phyloP scores from a whole-genome alignment of 257 asterid species.

The Penstemon barbatus region DNA sequence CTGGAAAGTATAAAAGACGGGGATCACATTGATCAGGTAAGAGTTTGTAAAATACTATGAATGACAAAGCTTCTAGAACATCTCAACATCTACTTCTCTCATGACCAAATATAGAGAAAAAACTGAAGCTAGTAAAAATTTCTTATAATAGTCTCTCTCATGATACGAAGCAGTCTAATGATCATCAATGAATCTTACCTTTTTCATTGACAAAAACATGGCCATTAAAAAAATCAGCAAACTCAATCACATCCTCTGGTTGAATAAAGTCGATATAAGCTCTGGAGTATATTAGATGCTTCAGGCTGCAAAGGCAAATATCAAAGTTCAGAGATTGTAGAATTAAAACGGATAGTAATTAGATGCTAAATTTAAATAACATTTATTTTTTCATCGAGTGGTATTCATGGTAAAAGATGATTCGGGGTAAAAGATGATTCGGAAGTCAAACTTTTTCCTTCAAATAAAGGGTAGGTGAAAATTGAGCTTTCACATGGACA shows the following conservation, averaged over 20 bases:
- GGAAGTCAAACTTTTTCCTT: not conserved
- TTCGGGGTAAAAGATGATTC: not conserved
- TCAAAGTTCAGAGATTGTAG: constrained; percentile 24
- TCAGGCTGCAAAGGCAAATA: constrained; percentile 66
- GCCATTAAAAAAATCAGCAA: constrained; percentile 86
- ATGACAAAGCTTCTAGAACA: not conserved
- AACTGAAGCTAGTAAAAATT: constrained; percentile 17
- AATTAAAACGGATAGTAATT: constrained; percentile 5
- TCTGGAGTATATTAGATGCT: constrained; percentile 64
- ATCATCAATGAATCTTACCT: constrained; percentile 48
- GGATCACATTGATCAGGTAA: no score
- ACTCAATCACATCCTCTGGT: constrained; percentile 88
- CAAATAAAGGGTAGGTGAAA: not conserved
- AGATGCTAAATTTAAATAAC: constrained; percentile 6
- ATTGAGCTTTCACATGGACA: no score
- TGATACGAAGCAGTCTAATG: constrained; percentile 10
- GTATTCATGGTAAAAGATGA: not conserved
- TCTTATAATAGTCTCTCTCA: not conserved
- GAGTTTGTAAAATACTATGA: not conserved
- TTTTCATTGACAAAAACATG: constrained; percentile 95
- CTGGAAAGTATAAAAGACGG: constrained; percentile 41
- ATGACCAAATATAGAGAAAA: constrained; percentile 11
- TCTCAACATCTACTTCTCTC: not conserved
- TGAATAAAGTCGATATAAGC: constrained; percentile 75
- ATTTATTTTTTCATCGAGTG: not conserved